These are phyloP conservation scores for Schizophyllum amplum DNA, from an alignment of 1,284 basidiomycete genomes.

Conservation along the genomic window DNA sequence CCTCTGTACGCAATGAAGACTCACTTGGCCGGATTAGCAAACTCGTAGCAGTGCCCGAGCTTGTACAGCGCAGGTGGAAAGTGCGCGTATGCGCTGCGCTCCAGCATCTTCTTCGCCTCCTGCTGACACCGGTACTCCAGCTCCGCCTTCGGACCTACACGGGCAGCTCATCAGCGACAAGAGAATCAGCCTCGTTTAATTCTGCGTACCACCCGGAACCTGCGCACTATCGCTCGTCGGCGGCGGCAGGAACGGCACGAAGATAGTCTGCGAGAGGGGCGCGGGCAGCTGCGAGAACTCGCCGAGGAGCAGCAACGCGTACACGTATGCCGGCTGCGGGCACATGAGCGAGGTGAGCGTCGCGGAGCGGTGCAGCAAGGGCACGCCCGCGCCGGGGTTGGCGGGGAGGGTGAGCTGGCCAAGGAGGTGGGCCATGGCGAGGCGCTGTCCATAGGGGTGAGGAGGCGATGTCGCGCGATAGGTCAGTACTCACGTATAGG, in stretches of 20 bases:
- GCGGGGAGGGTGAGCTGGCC: constrained; percentile 71
- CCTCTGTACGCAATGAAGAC: not conserved
- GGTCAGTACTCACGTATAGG: constrained; percentile 65
- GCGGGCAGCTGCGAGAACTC: constrained; percentile 50
- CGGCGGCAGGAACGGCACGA: constrained; percentile 42
- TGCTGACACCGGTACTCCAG: constrained; percentile 27
- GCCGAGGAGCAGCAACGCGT: constrained; percentile 74
- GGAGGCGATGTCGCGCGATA: not conserved
- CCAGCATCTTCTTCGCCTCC: constrained; percentile 32
- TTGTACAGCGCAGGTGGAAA: constrained; percentile 92
- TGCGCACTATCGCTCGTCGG: not conserved
- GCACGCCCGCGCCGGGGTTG: constrained; percentile 52
- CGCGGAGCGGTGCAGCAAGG: constrained; percentile 73
- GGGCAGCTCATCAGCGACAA: constrained; percentile 41
- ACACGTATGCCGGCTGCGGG: constrained; percentile 84
- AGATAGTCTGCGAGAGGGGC: constrained; percentile 39
- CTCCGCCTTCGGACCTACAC: constrained; percentile 25
- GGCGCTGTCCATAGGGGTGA: constrained; percentile 40
- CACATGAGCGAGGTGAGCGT: constrained; percentile 65
- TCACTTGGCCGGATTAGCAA: constrained; percentile 61
- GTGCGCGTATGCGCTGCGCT: constrained; percentile 79
- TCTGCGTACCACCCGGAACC: not conserved
- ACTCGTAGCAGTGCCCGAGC: constrained; percentile 87
- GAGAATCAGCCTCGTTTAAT: constrained; percentile 4
- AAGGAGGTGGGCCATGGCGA: constrained; percentile 87